A percentile compares a stretch with the other conserved stretches of the same genome.
phyloP scores from a whole-genome alignment of 805 yeast species.

The Saccharomycopsis vini region DNA sequence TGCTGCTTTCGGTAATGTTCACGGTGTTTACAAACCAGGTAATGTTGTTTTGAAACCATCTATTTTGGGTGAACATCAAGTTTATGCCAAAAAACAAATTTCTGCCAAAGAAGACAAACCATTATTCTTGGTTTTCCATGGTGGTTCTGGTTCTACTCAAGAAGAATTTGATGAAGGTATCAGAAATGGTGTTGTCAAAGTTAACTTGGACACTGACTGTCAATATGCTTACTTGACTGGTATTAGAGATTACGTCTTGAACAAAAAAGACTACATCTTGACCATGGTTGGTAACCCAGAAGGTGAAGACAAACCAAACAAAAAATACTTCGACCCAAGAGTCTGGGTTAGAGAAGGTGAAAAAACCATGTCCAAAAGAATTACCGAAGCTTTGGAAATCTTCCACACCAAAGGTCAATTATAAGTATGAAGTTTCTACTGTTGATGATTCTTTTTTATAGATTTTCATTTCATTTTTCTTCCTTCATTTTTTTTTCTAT shows the following conservation, averaged over 20 bases:
- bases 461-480: no score
- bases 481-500: no score
- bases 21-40: constrained; percentile 99
- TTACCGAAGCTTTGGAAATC: constrained; percentile 70
- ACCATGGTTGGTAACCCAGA: constrained; percentile 98
- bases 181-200: constrained; percentile 93
- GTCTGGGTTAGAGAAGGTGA: constrained; percentile 99
- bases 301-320: constrained; percentile 98
- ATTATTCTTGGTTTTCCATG: constrained; percentile 97
- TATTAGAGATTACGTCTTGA: constrained; percentile 94
- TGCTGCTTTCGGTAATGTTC: constrained; percentile 98
- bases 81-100: constrained; percentile 62
- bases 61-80: constrained; percentile 93
- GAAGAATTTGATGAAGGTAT: constrained; percentile 88
- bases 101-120: constrained; percentile 48
- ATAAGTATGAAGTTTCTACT: no score
- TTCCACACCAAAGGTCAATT: constrained; percentile 74
- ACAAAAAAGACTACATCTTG: constrained; percentile 90
- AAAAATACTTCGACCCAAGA: constrained; percentile 99
- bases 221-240: constrained; percentile 96
- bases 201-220: constrained; percentile 98
- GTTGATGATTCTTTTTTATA: no score
- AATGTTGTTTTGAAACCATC: constrained; percentile 90
- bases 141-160: constrained; percentile 98
- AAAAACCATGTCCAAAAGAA: constrained; percentile 90